phyloP scores from a whole-genome alignment of 257 asterid species.

The Buddleja alternifolia region DNA sequence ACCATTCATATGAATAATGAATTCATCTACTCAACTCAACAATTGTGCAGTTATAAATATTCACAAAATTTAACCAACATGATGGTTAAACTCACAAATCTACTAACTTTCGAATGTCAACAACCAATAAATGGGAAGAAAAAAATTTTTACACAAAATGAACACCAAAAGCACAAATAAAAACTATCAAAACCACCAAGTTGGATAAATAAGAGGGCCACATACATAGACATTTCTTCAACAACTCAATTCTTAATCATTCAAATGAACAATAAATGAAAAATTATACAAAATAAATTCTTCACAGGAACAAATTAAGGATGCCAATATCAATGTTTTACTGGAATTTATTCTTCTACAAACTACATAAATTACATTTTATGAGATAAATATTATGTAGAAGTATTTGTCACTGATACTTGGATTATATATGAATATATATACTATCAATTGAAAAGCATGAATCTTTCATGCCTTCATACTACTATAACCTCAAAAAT shows the following conservation, averaged over 20 bases:
- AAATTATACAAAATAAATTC: background rate
- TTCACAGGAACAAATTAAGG: constrained; percentile 4
- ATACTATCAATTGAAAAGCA: constrained; percentile 14
- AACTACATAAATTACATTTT: constrained; percentile 26
- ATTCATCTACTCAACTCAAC: background rate
- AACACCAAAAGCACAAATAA: background rate
- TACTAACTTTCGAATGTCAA: background rate
- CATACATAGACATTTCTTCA: background rate
- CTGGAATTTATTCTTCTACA: constrained; percentile 38
- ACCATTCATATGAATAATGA: background rate
- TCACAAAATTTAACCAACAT: no score
- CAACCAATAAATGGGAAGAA: background rate
- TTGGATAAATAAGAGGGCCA: background rate
- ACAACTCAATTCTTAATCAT: constrained; percentile 11
- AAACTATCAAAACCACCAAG: background rate
- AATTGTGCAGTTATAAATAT: background rate
- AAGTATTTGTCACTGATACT: no score
- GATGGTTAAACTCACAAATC: no score
- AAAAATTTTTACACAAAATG: no score
- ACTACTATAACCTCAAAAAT: constrained; percentile 11
- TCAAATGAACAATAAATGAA: background rate
- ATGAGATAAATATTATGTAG: constrained; percentile 15
- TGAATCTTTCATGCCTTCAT: constrained; percentile 1
- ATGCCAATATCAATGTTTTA: constrained; percentile 33
- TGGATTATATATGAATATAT: no score